Evolutionary conservation across 805 yeast species (phyloP), one percentile per base, ranked within the genome.

Genomic region (Candida pseudoglaebosa): DNA sequence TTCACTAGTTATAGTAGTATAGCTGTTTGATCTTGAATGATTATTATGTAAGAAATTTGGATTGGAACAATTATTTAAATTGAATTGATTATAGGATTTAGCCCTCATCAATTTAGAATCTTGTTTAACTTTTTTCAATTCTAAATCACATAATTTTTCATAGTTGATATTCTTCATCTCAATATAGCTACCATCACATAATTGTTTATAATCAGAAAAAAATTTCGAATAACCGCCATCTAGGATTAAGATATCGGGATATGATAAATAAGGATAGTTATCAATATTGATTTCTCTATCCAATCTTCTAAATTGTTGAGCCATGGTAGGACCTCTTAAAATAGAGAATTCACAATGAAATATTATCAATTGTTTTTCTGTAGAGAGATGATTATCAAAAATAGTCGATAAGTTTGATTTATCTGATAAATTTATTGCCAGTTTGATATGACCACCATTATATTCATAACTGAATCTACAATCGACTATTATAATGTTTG

Each of bases 291-390:
- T 49, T 28, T 75, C 73, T 45, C 99, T 75, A 63, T 93, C 99
- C 49, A 84, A 75, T 43, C 82, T 82, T 44, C 99, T 70, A 40
- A 93, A 71, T 57, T 88, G 89, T 38, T 80, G 70, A 1, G 98
- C 98, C 84, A 93, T 78, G 34, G 83, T 67, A 4, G 99, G 99
- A n/a, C 98, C 96, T 42, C 99, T 72, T 56, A 83, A 87, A 4
- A 95, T 78, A 28, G 95, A 83, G 58, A 88, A 91, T 62, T 93
- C 99, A 63, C 99, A 93, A 61, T 93, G 97, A 67, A 93, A 91
- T 8, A 93, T 71, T 5, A 91, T 58, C 39, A 93, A 64, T 15
- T 69, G 70, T 14, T 66, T 70, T 29, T 49, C 53, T n/a, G 28
- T 14, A 26, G 36, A 6, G 37, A 40, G 40, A 42, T 47, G 20